These are phyloP conservation scores for Pseudoscleropodium purum DNA, from an alignment of 225 moss, liverwort and hornwort genomes.

Conservation along the genomic window DNA sequence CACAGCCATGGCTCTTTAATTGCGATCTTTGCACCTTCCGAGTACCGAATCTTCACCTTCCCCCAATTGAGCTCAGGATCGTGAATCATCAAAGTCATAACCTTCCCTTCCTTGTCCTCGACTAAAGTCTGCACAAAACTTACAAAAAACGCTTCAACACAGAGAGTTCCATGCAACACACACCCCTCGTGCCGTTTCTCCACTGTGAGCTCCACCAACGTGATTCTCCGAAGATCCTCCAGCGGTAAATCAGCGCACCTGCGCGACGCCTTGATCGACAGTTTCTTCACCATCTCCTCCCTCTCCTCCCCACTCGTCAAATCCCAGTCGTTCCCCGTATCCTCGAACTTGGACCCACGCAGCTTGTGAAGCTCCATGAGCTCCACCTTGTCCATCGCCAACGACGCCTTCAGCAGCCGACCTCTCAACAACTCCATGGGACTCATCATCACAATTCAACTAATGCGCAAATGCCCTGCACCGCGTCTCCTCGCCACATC, in stretches of 20 bases:
- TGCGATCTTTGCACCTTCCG: slow-evolving; percentile 35
- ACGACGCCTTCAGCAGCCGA: slow-evolving; percentile 11
- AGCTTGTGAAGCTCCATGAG: slow-evolving; percentile 11
- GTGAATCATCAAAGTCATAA: slow-evolving; percentile 32
- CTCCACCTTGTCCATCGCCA: slow-evolving; percentile 21
- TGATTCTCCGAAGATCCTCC: slow-evolving; percentile 25
- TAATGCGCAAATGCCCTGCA: not conserved
- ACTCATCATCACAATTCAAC: not conserved
- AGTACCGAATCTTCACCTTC: slow-evolving; percentile 30
- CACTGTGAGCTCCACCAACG: slow-evolving; percentile 34
- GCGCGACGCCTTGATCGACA: not conserved
- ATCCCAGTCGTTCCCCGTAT: slow-evolving; percentile 12
- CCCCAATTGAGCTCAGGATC: slow-evolving; percentile 17
- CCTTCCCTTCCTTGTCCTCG: slow-evolving; percentile 47
- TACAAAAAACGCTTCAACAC: slow-evolving; percentile 41
- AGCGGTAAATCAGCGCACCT: not conserved
- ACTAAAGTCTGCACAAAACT: slow-evolving; percentile 39
- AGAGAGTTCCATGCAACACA: slow-evolving; percentile 54
- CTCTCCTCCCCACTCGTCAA: slow-evolving; percentile 5
- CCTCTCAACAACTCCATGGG: slow-evolving; percentile 3
- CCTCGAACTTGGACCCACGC: slow-evolving; percentile 12
- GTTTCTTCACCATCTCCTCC: not conserved
- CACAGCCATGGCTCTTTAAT: slow-evolving; percentile 51
- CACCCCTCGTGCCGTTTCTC: slow-evolving; percentile 46
- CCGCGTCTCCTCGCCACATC: slow-evolving; percentile 5